A percentile compares a stretch with the other conserved stretches of the same genome.
phyloP scores from a whole-genome alignment of 2,329 filamentous ascomycete species.

The Trichoderma arundinaceum region DNA sequence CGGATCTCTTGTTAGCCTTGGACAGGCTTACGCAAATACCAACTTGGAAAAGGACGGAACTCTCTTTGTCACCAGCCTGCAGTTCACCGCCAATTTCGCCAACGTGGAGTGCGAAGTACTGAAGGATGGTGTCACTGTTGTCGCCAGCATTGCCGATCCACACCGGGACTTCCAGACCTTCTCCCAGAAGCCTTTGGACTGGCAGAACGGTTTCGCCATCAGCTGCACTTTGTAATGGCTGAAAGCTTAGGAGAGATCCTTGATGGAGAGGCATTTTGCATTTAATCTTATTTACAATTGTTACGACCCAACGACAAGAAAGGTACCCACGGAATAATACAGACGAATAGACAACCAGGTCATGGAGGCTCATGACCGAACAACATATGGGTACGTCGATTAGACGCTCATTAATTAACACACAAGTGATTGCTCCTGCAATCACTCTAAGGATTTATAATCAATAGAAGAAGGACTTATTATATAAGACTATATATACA shows the following conservation, averaged over 20 bases:
- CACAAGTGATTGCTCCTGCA: too few species aligned
- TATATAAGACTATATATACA: too few species aligned
- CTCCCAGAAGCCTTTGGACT: constrained; percentile 16
- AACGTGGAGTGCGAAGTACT: constrained; percentile 8
- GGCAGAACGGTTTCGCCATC: constrained; percentile 19
- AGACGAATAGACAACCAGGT: too few species aligned
- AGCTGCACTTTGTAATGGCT: neutral
- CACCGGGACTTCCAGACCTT: constrained; percentile 4
- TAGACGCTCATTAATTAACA: too few species aligned
- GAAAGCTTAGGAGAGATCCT: neutral
- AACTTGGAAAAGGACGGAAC: constrained; percentile 14
- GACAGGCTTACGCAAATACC: constrained; percentile 15
- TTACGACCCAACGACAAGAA: neutral
- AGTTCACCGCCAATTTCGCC: constrained; percentile 14
- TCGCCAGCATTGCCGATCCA: constrained; percentile 14
- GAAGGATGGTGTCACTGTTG: neutral
- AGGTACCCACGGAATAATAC: too few species aligned
- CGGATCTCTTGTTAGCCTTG: constrained; percentile 1
- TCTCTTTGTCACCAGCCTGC: constrained; percentile 21
- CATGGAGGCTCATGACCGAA: too few species aligned
- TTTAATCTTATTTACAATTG: neutral
- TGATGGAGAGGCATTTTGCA: neutral
- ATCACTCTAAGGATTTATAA: too few species aligned
- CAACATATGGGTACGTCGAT: too few species aligned
- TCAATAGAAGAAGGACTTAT: too few species aligned